Evolutionary conservation across 345 rosid genomes (phyloP).

Genomic region (Eucalyptus leucophloia): DNA sequence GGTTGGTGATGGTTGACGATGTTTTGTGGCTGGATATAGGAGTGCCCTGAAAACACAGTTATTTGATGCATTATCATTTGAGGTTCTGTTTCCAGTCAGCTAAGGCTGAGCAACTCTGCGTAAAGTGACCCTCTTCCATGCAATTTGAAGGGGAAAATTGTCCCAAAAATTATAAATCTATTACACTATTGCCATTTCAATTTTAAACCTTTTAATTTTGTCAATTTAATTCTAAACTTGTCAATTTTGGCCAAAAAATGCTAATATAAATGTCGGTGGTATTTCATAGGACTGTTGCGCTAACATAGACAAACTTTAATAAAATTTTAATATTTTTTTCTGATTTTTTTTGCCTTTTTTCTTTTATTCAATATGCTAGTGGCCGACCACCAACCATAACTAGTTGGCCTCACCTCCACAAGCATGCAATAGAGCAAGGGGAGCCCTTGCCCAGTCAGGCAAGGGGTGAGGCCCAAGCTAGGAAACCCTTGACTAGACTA

Average conservation of each 20-base stretch:
- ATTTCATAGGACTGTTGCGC: rapidly evolving
- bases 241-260: too few relatives aligned
- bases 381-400: rapidly evolving
- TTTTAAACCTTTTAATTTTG: too few relatives aligned
- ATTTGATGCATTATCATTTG: background rate
- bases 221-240: rapidly evolving
- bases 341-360: too few relatives aligned
- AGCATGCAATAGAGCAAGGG: too few relatives aligned
- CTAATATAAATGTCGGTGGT: rapidly evolving
- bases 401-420: too few relatives aligned
- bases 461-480: too few relatives aligned
- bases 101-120: background rate
- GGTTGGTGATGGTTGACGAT: background rate
- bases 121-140: background rate
- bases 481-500: too few relatives aligned
- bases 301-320: too few relatives aligned
- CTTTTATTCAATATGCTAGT: rapidly evolving
- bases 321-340: too few relatives aligned
- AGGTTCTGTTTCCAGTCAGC: background rate
- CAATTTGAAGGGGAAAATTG: background rate
- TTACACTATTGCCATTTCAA: rapidly evolving
- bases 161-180: too few relatives aligned
- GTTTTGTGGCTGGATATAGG: background rate
- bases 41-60: background rate
- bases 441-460: too few relatives aligned